Conservation (phyloP, 140 eudicot species). For the Eryngium alpinum region DNA sequence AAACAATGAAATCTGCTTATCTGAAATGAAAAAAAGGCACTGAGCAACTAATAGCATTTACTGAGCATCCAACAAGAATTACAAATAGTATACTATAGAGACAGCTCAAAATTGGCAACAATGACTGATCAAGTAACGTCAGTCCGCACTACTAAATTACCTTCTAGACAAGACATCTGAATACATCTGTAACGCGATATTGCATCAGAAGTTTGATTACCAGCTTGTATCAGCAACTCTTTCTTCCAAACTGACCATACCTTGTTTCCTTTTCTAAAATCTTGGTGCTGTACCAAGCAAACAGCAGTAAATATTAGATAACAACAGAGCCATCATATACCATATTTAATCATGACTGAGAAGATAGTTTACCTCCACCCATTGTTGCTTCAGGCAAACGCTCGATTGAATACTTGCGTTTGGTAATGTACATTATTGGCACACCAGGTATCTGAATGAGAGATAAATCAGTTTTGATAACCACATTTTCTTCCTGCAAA, state of each 20-base stretch:
- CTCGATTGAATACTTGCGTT: slow-evolving; percentile 82
- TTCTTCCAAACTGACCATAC: background rate
- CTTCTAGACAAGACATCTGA: no score
- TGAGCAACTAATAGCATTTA: no score
- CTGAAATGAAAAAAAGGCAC: no score
- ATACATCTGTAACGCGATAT: background rate
- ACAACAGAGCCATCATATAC: background rate
- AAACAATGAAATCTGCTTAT: no score
- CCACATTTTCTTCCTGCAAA: background rate
- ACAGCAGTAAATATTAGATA: background rate
- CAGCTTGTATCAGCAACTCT: background rate
- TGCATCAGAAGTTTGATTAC: background rate
- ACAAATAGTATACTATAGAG: no score
- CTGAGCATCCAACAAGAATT: no score
- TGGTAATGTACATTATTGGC: slow-evolving; percentile 95
- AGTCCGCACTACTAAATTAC: no score
- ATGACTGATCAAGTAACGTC: no score
- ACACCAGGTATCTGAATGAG: slow-evolving; percentile 84
- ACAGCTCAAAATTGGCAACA: no score
- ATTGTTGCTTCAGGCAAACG: slow-evolving; percentile 98
- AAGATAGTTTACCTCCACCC: slow-evolving; percentile 79
- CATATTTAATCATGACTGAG: background rate
- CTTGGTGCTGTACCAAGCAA: slow-evolving; percentile 15
- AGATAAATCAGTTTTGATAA: background rate
- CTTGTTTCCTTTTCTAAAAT: background rate